Evolutionary conservation across 2,329 filamentous ascomycete genomes (phyloP), one percentile per base, ranked within the genome.

Genomic region (Tolypocladium album): DNA sequence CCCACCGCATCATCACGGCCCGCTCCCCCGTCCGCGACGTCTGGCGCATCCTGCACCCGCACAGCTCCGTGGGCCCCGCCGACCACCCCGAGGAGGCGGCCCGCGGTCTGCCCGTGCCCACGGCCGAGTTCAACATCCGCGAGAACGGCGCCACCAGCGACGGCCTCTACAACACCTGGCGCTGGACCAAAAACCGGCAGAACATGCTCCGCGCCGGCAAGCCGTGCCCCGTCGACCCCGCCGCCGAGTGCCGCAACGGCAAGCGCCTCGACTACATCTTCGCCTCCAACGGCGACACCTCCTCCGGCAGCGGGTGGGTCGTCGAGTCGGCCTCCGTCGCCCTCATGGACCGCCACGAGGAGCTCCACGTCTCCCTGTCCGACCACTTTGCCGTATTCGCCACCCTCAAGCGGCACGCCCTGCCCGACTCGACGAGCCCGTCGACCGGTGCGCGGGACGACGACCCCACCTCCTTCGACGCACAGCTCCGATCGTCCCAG

Each of bases 251-350:
- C 70, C 85, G 84, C 0, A 80, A 79, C 31, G 93, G 89, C n/a
- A 93, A 96, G 72, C 81, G 94, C 27, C 82, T 97, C 56, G 94
- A 99, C 75, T 99, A 99, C 74, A 88, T 99, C 68, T 97, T 99
- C 74, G 87, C 90, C 66, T 84, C 83, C 1, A 82, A 82, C 15
- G 82, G 79, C 15, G 64, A 70, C 64, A 59, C 66, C 55, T 64
- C 68, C 72, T 63, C 70, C 67, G 43, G 63, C 63, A 52, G 60
- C 61, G 68, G 71, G 53, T 97, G 92, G 92, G 77, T 83, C 15
- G 85, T 97, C 61, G 80, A 85, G 61, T 79, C 82, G 9, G 87
- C 84, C 3, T 82, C 84, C 57, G 88, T 99, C 1, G 87, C 88
- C 61, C 91, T 97, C 85, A 87, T 85, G 24, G 83, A 88, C 70